Evolutionary conservation across 345 rosid genomes (phyloP).

Genomic region (Luvunga scandens): DNA sequence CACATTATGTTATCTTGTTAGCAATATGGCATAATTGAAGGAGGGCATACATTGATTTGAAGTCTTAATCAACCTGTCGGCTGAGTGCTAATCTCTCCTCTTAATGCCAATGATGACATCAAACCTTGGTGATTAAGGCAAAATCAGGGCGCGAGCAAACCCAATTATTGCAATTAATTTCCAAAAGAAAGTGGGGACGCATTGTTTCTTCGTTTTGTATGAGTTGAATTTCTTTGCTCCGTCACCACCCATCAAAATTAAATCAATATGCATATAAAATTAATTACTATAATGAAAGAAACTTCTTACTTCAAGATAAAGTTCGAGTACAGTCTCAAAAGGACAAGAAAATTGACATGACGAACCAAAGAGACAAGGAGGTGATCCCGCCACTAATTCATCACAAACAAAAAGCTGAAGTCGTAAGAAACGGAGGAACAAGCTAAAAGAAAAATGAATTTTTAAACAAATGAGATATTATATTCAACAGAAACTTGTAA

Average conservation of each 20-base stretch:
- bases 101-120: not conserved
- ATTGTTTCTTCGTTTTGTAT: not conserved
- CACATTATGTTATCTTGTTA: not conserved
- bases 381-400: not conserved
- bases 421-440: not conserved
- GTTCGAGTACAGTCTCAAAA: not conserved
- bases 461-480: not conserved
- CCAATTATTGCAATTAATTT: not conserved
- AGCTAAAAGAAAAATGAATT: not conserved
- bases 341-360: slow-evolving; percentile 10
- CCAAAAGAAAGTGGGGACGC: not conserved
- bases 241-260: not conserved
- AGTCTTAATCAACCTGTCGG: slow-evolving; percentile 14
- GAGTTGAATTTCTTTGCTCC: not conserved
- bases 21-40: not conserved
- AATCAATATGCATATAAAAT: not conserved
- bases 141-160: not conserved
- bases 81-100: not conserved
- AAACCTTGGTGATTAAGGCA: not conserved
- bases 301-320: not conserved
- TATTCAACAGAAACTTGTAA: not conserved
- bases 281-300: not conserved
- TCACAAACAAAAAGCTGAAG: not conserved
- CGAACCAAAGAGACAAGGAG: not conserved
- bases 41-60: not conserved